These are phyloP conservation scores for Pichia cabralensis DNA, from an alignment of 805 yeast genomes.

Conservation along the genomic window DNA sequence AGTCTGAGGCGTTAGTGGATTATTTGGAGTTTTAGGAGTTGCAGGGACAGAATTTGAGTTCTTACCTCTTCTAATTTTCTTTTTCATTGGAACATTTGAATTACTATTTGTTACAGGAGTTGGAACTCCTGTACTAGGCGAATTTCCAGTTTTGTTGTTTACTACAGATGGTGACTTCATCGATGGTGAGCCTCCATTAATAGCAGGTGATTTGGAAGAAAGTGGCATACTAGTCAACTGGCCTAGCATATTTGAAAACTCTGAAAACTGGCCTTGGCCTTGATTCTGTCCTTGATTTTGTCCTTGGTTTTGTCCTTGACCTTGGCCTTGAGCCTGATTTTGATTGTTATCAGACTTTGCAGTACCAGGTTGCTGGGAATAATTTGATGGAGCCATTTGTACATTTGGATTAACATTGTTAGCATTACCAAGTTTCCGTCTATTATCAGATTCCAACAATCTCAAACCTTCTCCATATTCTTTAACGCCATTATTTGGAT, in stretches of 20 bases:
- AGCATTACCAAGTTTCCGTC: constrained; percentile 37
- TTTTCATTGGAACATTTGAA: too few relatives aligned
- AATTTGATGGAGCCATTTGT: too few relatives aligned
- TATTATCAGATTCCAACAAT: constrained; percentile 67
- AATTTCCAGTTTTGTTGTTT: background rate
- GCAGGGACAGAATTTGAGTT: constrained; percentile 23
- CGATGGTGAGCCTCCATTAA: too few relatives aligned
- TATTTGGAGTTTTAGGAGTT: constrained; percentile 25
- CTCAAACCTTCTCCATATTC: constrained; percentile 77
- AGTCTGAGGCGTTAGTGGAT: constrained; percentile 20
- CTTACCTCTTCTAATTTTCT: constrained; percentile 21
- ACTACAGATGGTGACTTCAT: too few relatives aligned
- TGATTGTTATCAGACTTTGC: too few relatives aligned
- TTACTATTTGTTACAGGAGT: constrained; percentile 4
- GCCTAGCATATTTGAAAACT: constrained; percentile 13
- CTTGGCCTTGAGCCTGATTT: too few relatives aligned
- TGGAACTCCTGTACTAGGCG: constrained; percentile 9
- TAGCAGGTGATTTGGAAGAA: constrained; percentile 1
- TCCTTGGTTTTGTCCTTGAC: too few relatives aligned
- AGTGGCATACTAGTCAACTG: constrained; percentile 8
- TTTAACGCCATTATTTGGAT: constrained; percentile 29
- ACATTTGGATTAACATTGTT: background rate
- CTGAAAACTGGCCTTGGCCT: constrained; percentile 14
- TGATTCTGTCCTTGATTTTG: too few relatives aligned
- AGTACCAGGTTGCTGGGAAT: too few relatives aligned